Percentiles rank a stretch among this genome's conserved stretches.
These are phyloP conservation scores for Cucumis melo DNA, from an alignment of 306 rosid genomes.

Conservation along the genomic window DNA sequence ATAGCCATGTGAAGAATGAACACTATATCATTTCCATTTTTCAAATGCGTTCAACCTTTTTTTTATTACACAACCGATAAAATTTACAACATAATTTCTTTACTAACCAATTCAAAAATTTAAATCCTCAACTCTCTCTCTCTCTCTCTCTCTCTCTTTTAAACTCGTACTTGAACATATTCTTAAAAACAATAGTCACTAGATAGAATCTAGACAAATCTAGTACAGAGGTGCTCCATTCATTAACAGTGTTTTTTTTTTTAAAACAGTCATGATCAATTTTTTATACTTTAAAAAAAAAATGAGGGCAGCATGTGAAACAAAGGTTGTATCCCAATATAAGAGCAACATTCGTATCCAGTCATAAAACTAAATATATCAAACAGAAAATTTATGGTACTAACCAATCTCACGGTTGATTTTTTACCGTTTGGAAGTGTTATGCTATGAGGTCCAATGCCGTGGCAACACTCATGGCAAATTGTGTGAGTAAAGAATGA, in stretches of 20 bases:
- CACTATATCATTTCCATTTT: background rate
- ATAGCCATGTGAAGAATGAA: background rate
- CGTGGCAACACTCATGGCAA: conserved; percentile 99
- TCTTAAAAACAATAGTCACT: background rate
- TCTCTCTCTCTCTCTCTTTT: too few relatives aligned
- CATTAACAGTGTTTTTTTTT: background rate
- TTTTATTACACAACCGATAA: background rate
- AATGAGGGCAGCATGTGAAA: background rate
- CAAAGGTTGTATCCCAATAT: background rate
- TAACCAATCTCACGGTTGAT: conserved; percentile 90
- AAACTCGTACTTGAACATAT: background rate
- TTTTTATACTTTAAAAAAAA: background rate
- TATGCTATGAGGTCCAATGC: conserved; percentile 92
- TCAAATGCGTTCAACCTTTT: background rate
- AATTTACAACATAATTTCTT: background rate
- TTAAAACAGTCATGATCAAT: background rate
- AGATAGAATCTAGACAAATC: background rate
- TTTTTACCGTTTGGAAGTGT: conserved; percentile 72
- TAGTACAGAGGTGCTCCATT: background rate
- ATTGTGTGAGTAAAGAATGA: conserved; percentile 90
- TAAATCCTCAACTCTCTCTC: background rate
- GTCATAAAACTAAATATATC: background rate
- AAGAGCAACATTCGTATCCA: background rate
- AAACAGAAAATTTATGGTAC: conserved; percentile 17
- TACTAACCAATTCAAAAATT: background rate